These are phyloP conservation scores for Ustilago hordei DNA, from an alignment of 1,284 basidiomycete species.

Conservation along the genomic window DNA sequence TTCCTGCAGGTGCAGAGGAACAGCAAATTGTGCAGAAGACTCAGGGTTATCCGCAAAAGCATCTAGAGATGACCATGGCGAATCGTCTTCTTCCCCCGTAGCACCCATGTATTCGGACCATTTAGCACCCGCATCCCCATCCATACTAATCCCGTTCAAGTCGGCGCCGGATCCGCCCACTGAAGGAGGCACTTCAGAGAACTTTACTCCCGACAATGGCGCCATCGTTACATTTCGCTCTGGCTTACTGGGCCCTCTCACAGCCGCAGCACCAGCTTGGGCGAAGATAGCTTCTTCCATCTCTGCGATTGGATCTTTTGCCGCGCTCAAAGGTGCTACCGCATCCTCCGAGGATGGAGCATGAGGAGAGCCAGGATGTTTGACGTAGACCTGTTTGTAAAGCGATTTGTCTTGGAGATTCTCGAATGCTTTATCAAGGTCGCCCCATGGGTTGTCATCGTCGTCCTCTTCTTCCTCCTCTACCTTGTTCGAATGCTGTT, in stretches of 20 bases:
- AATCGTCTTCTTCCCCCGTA: slow-evolving; percentile 37
- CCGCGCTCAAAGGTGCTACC: neutral
- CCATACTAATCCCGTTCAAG: neutral
- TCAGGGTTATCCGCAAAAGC: slow-evolving; percentile 56
- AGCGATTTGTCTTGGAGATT: slow-evolving; percentile 39
- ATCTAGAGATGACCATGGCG: slow-evolving; percentile 59
- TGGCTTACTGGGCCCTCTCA: slow-evolving; percentile 5
- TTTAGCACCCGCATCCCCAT: slow-evolving; percentile 12
- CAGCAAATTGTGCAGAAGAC: slow-evolving; percentile 34
- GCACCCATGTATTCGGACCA: slow-evolving; percentile 60
- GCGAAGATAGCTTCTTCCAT: slow-evolving; percentile 57
- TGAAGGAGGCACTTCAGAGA: slow-evolving; percentile 33
- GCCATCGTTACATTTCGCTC: neutral
- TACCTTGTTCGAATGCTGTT: neutral
- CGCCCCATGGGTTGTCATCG: slow-evolving; percentile 56
- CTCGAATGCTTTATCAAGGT: slow-evolving; percentile 52
- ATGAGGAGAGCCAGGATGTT: slow-evolving; percentile 5
- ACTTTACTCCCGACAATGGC: slow-evolving; percentile 19
- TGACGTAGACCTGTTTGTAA: slow-evolving; percentile 39
- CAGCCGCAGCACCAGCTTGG: slow-evolving; percentile 44
- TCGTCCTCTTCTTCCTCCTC: slow-evolving; percentile 27
- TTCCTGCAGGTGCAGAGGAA: slow-evolving; percentile 24
- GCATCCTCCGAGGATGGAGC: neutral
- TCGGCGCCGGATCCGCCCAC: neutral
- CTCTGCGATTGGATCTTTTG: slow-evolving; percentile 30